These are phyloP conservation scores for Bacidia gigantensis DNA, from an alignment of 495 filamentous ascomycete genomes.

Conservation along the genomic window DNA sequence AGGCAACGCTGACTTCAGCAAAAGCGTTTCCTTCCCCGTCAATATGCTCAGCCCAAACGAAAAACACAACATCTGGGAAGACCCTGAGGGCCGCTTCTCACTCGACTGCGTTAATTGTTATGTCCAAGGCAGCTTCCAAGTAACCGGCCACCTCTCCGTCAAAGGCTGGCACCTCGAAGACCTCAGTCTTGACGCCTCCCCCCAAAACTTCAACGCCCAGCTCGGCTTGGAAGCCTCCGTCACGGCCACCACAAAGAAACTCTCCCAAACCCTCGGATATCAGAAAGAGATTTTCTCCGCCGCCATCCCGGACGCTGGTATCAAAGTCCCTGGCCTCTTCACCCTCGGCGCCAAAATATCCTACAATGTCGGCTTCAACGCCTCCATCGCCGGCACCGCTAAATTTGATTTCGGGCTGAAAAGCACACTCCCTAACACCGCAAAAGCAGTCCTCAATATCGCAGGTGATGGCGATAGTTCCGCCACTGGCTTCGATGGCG, in stretches of 20 bases:
- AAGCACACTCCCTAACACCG: conserved; percentile 20
- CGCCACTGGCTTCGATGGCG: conserved; percentile 20
- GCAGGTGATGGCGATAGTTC: conserved; percentile 12
- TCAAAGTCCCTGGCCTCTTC: conserved; percentile 20
- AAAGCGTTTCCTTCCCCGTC: conserved; percentile 13
- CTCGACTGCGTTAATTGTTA: conserved; percentile 25
- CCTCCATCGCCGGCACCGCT: conserved; percentile 16
- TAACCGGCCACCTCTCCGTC: conserved; percentile 21
- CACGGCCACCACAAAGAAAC: not conserved
- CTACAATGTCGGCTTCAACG: conserved; percentile 21
- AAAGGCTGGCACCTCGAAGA: conserved; percentile 14
- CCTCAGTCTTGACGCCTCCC: conserved; percentile 17
- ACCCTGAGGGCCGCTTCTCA: conserved; percentile 12
- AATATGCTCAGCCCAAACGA: conserved; percentile 11
- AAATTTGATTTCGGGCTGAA: conserved; percentile 22
- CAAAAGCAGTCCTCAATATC: conserved; percentile 16
- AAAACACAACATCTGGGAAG: conserved; percentile 16
- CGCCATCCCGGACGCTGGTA: conserved; percentile 21
- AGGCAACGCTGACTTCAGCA: conserved; percentile 12
- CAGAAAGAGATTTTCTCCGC: conserved; percentile 17
- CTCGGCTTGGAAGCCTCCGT: conserved; percentile 23
- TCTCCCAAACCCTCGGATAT: conserved; percentile 1
- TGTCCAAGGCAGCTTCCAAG: conserved; percentile 20
- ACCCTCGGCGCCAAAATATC: conserved; percentile 20
- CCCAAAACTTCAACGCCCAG: conserved; percentile 17